Percentiles rank a stretch among this genome's conserved stretches.
These are phyloP conservation scores for Leccinum broughii DNA, from an alignment of 768 basidiomycete species.

Conservation along the genomic window DNA sequence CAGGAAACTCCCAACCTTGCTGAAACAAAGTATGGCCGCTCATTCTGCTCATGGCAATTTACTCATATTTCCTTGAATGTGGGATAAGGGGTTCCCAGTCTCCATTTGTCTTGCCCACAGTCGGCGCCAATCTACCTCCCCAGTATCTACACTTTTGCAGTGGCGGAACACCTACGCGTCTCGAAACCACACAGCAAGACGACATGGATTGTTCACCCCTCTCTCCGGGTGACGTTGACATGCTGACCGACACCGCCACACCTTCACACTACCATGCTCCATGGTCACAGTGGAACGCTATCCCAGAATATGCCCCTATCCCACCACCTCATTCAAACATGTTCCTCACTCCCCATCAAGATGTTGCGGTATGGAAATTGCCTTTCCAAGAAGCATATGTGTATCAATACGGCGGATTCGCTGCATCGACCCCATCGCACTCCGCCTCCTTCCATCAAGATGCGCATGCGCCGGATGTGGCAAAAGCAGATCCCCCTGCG, in stretches of 20 bases:
- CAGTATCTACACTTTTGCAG: neutral
- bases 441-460: neutral
- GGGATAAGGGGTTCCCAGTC: neutral
- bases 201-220: slow-evolving; percentile 16
- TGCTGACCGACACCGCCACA: slow-evolving; percentile 7
- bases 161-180: neutral
- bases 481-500: neutral
- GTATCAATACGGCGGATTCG: neutral
- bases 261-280: neutral
- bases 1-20: neutral
- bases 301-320: neutral
- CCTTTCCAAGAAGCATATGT: neutral
- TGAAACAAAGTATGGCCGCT: neutral
- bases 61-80: neutral
- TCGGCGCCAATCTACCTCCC: neutral
- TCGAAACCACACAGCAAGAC: slow-evolving; percentile 1
- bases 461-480: neutral
- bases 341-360: neutral
- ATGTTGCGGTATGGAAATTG: neutral
- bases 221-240: slow-evolving; percentile 16
- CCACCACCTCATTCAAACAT: neutral
- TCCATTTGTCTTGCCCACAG: neutral
- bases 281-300: slow-evolving; percentile 4
- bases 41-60: neutral
- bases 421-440: neutral